Base-by-base conservation (phyloP, 2,329 filamentous ascomycete species). In the Alternaria sp. region DNA sequence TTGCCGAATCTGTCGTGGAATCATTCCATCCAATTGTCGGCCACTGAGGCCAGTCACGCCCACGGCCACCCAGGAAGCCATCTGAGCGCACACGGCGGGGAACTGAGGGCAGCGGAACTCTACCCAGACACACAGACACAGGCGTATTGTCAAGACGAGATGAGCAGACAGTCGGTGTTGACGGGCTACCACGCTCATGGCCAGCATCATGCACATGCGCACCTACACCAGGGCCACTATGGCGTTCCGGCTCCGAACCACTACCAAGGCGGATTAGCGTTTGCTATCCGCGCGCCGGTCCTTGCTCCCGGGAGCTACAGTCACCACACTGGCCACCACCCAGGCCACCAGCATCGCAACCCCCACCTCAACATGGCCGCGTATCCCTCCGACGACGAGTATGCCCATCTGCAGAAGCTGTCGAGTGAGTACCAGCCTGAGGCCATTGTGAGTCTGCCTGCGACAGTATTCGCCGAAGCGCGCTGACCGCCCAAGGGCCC, bases 401-500 rank as follows among this genome's bases (percentile, higher is more conserved):
- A 87, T 72, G 85, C 86, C 65, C 81, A 85, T 56, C 80, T 88
- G 73, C 86, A 88, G 78, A 83, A 85, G 72, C 79, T 88, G 61
- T 88, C 86, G 66, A 85, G 85, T 71, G 80, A 84, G 58, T 89
- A 85, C 66, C 81, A 87, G 72, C 82, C 86, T 11, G 83, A 87
- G 61, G 75, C 83, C 51, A 81, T 82, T 65, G 86, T 87, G 76
- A 76, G 82, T 79, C 39, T 56, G 54, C 61, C 61, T 51, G 62
- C 39, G 56, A 65, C 59, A 37, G 45, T 52, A 41, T 56, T 48
- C 44, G 51, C 61, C 40, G 29, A 51, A 48, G 54, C 54, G 41
- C 50, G 61, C 66, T 68, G 65, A 68, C 67, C 64, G 65, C 62
- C 56, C 59, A 72, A 97, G 94, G 93, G 92, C 55, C 91, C 92